Base-by-base conservation (phyloP, 2,329 filamentous ascomycete genomes). In the Fusarium gaditjirri region DNA sequence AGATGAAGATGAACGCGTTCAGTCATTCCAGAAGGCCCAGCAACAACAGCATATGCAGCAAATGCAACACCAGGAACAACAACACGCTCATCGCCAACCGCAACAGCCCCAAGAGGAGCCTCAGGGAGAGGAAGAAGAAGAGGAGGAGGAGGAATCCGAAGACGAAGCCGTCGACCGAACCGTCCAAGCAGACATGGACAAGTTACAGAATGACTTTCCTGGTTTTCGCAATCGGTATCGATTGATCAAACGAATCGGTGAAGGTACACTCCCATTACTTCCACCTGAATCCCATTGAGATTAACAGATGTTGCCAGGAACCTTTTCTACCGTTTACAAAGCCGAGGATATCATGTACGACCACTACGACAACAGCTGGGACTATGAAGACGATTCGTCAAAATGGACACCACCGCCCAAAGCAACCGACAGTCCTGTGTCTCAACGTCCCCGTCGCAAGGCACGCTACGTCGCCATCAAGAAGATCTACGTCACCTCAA, bases 401-500 rank as follows among this genome's bases (percentile, higher is more conserved):
- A 88, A 90, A 76, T 94, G 91, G 89, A 86, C 86, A 25, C 88
- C 90, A n/a, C 92, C 91, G n/a, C 89, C 91, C 2, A 92, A 90
- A 78, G 78, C 86, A 80, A 76, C 81, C 76, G 49, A 82, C 77
- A 52, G 84, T 44, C 82, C 53, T 17, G 65, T 70, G 25, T 80
- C 80, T 36, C 77, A 78, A 46, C 74, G 73, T 25, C 74, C 77
- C 10, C 79, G 78, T 50, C 76, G 78, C 44, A 80, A 75, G 58
- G 73, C 92, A 29, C 93, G 92, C 79, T 98, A 92, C 78, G 97
- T 99, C 70, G 96, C 97, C 25, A 93, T 99, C 82, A 99, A 99
- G 85, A 99, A 99, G 85, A 99, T 99, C 76, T 99, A 99, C 81
- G 96, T 98, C 72, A 99, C 97, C 2, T 98, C 95, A 70, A 98